Evolutionary conservation across 2,329 filamentous ascomycete genomes (phyloP), one percentile per base, ranked within the genome.

Genomic region (Curvularia lunata): DNA sequence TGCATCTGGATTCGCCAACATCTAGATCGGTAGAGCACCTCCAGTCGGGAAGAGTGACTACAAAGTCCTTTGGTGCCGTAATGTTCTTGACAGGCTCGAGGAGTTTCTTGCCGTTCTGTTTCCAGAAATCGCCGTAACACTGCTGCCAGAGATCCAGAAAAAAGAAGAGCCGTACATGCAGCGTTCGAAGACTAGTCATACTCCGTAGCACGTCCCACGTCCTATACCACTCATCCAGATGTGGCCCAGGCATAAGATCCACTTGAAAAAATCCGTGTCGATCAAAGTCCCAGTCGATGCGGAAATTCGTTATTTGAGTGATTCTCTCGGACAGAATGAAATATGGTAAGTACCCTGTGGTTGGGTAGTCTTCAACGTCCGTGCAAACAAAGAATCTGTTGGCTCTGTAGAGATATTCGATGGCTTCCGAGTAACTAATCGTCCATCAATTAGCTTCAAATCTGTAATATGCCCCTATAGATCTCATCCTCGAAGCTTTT

Each of bases 401-500:
- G 38, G 48, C 30, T n/a, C 50, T 61, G 43, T 70, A 70, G 13
- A 70, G 59, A 43, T 58, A 63, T 7, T 66, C 61, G 10, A 69
- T 58, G 3, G 64, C 61, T 58, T 71, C 68, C 13, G 65, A 66
- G 46, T 71, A 70, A n/a, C 67, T 70, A 30, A 7, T 6, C 2
- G 12, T 18, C 16, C 12, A 16, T 32, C 28, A 2, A 37, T 62
- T 47, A 67, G 47, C 28, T 8, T 21, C 37, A 16, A 18, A 6
- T 23, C 42, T 38, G 12, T 1, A 21, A 7, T 7, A 7, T n/a
- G 9, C 1, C 13, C 19, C 3, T 19, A 19, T 28, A 8, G 12
- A 28, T 5, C 19, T 9, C 8, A 25, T 23, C 4, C 21, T 40
- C 7, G 28, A 9, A 8, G 7, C 28, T 30, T 30, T 27, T 5